Conservation (phyloP, 306 rosid genomes). For the Quercus rubra region DNA sequence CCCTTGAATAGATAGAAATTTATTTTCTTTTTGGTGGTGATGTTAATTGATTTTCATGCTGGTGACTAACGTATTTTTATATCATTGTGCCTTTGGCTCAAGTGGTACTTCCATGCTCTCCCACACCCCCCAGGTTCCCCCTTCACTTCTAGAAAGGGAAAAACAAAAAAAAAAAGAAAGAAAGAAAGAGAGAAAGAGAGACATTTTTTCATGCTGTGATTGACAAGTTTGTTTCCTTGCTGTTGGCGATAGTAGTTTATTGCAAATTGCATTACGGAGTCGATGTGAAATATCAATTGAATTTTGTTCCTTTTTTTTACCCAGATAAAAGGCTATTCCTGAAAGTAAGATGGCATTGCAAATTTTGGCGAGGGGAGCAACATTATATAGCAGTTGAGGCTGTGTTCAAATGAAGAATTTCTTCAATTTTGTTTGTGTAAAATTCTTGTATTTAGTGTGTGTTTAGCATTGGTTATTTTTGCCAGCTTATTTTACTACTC, state of each 20-base stretch:
- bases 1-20: neutral
- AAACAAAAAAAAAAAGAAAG: too few relatives aligned
- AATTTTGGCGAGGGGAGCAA: neutral
- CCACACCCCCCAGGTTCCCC: too few relatives aligned
- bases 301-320: neutral
- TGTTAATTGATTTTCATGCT: too few relatives aligned
- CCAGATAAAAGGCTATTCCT: neutral
- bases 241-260: neutral
- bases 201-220: too few relatives aligned
- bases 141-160: too few relatives aligned
- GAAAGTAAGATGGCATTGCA: neutral
- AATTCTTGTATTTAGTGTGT: neutral
- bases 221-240: neutral
- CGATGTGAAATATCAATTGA: neutral
- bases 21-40: neutral
- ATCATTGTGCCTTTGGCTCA: too few relatives aligned
- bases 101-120: too few relatives aligned
- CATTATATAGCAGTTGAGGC: neutral
- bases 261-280: neutral
- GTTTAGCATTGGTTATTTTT: too few relatives aligned
- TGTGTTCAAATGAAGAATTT: slow-evolving; percentile 1
- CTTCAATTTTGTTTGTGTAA: slow-evolving; percentile 9
- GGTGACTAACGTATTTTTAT: too few relatives aligned
- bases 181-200: too few relatives aligned
- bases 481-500: too few relatives aligned